Evolutionary conservation across 495 filamentous ascomycete genomes (phyloP), one percentile per base, ranked within the genome.

Genomic region (Lasiosphaeria hispida): DNA sequence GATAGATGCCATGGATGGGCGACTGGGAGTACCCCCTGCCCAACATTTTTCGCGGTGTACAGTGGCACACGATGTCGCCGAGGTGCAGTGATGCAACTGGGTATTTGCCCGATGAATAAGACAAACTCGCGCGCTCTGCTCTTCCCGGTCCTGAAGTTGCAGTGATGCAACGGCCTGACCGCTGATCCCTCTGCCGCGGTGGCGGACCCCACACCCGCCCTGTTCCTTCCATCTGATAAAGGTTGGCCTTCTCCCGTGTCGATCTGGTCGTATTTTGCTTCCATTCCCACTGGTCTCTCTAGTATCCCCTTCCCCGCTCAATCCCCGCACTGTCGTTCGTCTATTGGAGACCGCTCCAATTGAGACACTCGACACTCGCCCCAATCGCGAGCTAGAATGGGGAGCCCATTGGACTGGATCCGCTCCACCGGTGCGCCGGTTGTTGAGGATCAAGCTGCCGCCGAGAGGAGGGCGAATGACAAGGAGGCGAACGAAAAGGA

Each of bases 401-500:
- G 40, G 19, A 44, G 41, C 23, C 52, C 15, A 36, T 23, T 66
- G 8, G 43, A 50, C 43, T 47, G 59, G 60, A 17, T 63, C 15
- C 37, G 51, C 33, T 13, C 49, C 30, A 35, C 34, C 4, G 60
- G 61, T 15, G 61, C 39, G 6, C 64, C 63, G 1, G 58, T 68
- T 1, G 64, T 49, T 18, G 67, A 67, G 19, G 53, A 63, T 40
- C 23, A 30, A 30, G 23, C 23, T 30, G 18, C 47, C 4, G 19
- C 35, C 33, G 47, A 53, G 15, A 58, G 61, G 8, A 55, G 40
- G 18, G 33, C 61, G 10, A 53, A 42, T 43, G 64, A 67, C 59
- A 64, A 67, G 53, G 62, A 67, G 30, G 55, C 60, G 47, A 47
- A 47, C 18, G 50, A 52, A 13, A 48, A 47, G 36, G 19, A 48